Evolutionary conservation across 1,284 basidiomycete genomes (phyloP).

Genomic region (Thelephora terrestris): DNA sequence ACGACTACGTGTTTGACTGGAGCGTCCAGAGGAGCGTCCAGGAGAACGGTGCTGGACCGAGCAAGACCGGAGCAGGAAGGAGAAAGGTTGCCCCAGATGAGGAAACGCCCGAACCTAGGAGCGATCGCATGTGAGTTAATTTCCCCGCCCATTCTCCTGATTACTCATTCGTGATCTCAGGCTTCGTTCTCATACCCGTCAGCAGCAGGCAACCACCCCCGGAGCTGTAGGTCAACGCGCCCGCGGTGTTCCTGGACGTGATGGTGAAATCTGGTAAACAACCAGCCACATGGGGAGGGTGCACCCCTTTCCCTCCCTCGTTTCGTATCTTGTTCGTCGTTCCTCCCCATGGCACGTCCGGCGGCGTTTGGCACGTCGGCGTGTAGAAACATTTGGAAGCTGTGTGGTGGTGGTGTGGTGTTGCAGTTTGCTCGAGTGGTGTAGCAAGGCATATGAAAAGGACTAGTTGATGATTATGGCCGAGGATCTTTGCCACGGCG

Average conservation of each 20-base stretch:
- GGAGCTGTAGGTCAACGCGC: slow-evolving; percentile 54
- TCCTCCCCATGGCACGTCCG: not conserved
- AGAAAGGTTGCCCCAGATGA: slow-evolving; percentile 74
- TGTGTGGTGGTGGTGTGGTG: no score
- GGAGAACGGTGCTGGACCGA: slow-evolving; percentile 52
- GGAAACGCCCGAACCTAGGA: slow-evolving; percentile 53
- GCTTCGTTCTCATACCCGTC: slow-evolving; percentile 78
- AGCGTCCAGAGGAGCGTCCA: slow-evolving; percentile 74
- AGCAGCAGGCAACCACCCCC: slow-evolving; percentile 44
- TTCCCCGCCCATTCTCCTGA: slow-evolving; percentile 17
- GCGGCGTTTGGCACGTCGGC: not conserved
- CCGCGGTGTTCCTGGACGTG: slow-evolving; percentile 48
- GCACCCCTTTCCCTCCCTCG: not conserved
- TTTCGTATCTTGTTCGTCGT: not conserved
- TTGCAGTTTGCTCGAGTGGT: no score
- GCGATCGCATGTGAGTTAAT: slow-evolving; percentile 64
- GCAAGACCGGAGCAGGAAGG: slow-evolving; percentile 48
- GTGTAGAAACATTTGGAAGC: no score
- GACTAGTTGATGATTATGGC: no score
- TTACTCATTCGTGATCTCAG: slow-evolving; percentile 27
- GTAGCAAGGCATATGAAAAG: no score
- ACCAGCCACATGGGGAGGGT: not conserved
- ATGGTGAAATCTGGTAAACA: slow-evolving; percentile 68
- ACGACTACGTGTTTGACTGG: slow-evolving; percentile 98
- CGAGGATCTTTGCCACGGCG: no score